Evolutionary conservation across 805 yeast species (phyloP), one percentile per base, ranked within the genome.

Genomic region (Lipomyces starkeyi): DNA sequence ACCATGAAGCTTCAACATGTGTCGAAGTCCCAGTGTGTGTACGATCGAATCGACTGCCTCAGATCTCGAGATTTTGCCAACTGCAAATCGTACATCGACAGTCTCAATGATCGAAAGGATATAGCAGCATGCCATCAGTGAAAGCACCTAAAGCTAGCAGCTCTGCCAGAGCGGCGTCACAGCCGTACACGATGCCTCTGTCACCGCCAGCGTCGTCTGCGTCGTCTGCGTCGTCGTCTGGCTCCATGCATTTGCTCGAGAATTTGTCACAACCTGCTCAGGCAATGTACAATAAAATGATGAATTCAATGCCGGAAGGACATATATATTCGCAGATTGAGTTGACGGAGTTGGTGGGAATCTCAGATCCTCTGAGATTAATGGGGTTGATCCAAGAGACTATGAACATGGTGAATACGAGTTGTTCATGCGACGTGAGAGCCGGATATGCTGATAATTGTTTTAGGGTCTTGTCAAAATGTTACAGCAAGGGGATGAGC

Each of bases 241-340:
- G 53, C 34, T 54, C 58, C 14, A 53, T 61, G 64, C 64, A 63
- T 20, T 52, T 67, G 32, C 60, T 67, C 43, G 72, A 64, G 35
- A 52, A 56, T 25, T 32, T 69, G 61, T 63, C 62, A 37, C 57
- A 56, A 47, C 64, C 53, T 5, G 68, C 71, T n/a, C 70, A 63
- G 65, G 20, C 58, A 2, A 14, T 70, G 66, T 70, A 70, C 54
- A 53, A 29, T 17, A 69, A 69, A 54, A 70, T 68, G 72, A 47
- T 69, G 62, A 63, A 47, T 13, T 34, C 63, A 29, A 47, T 80
- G 66, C 78, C 65, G 37, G 73, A 84, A 0, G 80, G 83, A 27
- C 82, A 85, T 14, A 77, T 88, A 40, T 93, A 84, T 78, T 78
- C 87, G 5, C 97, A 93, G 78, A 82, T 82, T 1, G 96, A 92